These are phyloP conservation scores for Sarcomyxa edulis DNA, from an alignment of 768 basidiomycete genomes.

Conservation along the genomic window DNA sequence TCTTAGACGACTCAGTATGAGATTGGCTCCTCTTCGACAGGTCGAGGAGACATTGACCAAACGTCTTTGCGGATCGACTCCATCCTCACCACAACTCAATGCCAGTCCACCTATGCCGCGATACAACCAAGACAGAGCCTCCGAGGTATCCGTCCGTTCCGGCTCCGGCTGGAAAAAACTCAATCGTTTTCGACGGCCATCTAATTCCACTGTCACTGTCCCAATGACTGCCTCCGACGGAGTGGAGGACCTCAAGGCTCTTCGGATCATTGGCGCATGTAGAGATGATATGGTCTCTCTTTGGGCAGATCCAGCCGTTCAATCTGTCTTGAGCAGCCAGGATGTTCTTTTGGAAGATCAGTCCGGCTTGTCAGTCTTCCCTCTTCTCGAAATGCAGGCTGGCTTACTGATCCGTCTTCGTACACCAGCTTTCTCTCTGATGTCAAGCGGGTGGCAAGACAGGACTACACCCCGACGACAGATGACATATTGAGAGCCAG, in stretches of 20 bases:
- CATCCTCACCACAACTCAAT: slow-evolving; percentile 9
- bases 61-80: slow-evolving; percentile 30
- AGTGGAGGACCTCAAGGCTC: slow-evolving; percentile 33
- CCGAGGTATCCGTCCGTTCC: slow-evolving; percentile 44
- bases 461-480: slow-evolving; percentile 46
- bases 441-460: slow-evolving; percentile 42
- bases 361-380: slow-evolving; percentile 51
- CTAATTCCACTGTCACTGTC: slow-evolving; percentile 12
- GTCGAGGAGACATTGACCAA: slow-evolving; percentile 53
- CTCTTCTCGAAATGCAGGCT: not conserved
- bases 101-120: slow-evolving; percentile 8
- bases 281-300: slow-evolving; percentile 47
- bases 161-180: slow-evolving; percentile 45
- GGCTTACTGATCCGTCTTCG: not conserved
- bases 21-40: slow-evolving; percentile 47
- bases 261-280: slow-evolving; percentile 48
- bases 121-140: slow-evolving; percentile 35
- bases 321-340: slow-evolving; percentile 32
- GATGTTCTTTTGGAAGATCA: slow-evolving; percentile 50
- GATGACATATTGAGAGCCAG: slow-evolving; percentile 64
- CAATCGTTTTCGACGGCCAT: too few relatives aligned
- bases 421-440: slow-evolving; percentile 52
- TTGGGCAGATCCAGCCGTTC: slow-evolving; percentile 45
- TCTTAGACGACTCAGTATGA: slow-evolving; percentile 34
- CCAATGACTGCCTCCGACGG: too few relatives aligned